Evolutionary conservation across 495 filamentous ascomycete genomes (phyloP).

Genomic region (Haplographium delicatum): DNA sequence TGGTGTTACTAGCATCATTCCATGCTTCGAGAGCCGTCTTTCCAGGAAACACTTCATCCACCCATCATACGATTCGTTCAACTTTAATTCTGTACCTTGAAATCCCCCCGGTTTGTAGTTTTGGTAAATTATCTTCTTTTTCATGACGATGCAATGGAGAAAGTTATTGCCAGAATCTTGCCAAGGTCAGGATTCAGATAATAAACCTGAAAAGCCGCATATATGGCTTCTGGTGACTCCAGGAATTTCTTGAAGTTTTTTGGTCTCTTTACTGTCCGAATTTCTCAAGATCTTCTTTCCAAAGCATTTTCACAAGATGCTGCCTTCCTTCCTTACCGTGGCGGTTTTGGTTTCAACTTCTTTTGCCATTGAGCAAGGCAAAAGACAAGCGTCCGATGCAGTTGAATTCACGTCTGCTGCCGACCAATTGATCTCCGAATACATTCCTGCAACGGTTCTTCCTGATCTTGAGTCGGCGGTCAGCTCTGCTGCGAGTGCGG

Average conservation of each 20-base stretch:
- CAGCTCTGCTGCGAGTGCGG: slow-evolving; percentile 12
- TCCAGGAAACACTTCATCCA: background rate
- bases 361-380: slow-evolving; percentile 4
- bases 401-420: slow-evolving; percentile 18
- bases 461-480: slow-evolving; percentile 5
- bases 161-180: slow-evolving; percentile 1
- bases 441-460: slow-evolving; percentile 14
- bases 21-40: background rate
- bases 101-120: slow-evolving; percentile 3
- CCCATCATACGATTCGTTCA: background rate
- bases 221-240: background rate
- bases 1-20: slow-evolving; percentile 9
- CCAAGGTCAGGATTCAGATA: background rate
- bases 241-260: too few relatives aligned
- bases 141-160: background rate
- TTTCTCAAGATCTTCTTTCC: too few relatives aligned
- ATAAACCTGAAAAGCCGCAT: background rate
- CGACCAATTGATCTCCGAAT: slow-evolving; percentile 17
- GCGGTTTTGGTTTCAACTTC: slow-evolving; percentile 7
- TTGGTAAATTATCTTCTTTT: background rate
- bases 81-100: slow-evolving; percentile 8
- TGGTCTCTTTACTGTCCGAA: too few relatives aligned
- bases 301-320: too few relatives aligned
- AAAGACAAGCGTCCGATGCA: slow-evolving; percentile 9
- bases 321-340: slow-evolving; percentile 6